Percentiles rank a stretch among this genome's conserved stretches.
These are phyloP conservation scores for Xerocomus nothofagi DNA, from an alignment of 1,284 basidiomycete genomes.

Conservation along the genomic window DNA sequence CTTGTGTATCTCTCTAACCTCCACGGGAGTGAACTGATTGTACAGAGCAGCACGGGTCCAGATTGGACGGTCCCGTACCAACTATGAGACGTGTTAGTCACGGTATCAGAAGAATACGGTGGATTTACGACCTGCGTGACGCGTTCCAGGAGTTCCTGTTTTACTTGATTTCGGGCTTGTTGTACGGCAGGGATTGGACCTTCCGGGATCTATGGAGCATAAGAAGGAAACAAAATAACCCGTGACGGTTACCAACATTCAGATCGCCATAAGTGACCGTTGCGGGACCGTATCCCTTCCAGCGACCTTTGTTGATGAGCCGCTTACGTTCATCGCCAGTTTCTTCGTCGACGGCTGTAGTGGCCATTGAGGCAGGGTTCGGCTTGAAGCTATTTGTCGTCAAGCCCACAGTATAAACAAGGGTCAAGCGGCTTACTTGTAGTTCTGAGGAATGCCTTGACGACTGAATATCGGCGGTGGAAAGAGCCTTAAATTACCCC, in stretches of 20 bases:
- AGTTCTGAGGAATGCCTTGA: constrained; percentile 72
- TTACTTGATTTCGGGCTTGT: constrained; percentile 55
- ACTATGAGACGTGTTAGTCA: constrained; percentile 37
- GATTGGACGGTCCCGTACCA: constrained; percentile 74
- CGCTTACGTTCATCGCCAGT: constrained; percentile 82
- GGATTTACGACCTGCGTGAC: constrained; percentile 54
- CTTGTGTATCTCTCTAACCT: constrained; percentile 74
- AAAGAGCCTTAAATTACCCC: constrained; percentile 67
- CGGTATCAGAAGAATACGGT: neutral
- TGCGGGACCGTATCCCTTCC: constrained; percentile 75
- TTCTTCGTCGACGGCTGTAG: constrained; percentile 64
- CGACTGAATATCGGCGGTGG: constrained; percentile 86
- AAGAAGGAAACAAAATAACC: neutral
- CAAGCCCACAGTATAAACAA: neutral
- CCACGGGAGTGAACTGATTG: constrained; percentile 75
- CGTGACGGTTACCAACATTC: constrained; percentile 40
- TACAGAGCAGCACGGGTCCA: constrained; percentile 87
- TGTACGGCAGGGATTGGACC: constrained; percentile 60
- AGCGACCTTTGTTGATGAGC: constrained; percentile 75
- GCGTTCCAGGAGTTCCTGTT: constrained; percentile 56
- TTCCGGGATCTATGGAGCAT: constrained; percentile 55
- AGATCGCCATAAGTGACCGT: constrained; percentile 68
- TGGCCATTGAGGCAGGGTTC: constrained; percentile 69
- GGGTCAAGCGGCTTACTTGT: constrained; percentile 52
- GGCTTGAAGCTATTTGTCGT: constrained; percentile 64